Percentiles rank a stretch among this genome's conserved stretches.
Evolutionary conservation across 2,329 filamentous ascomycete genomes (phyloP).

Genomic region (Trichoderma brevicompactum): DNA sequence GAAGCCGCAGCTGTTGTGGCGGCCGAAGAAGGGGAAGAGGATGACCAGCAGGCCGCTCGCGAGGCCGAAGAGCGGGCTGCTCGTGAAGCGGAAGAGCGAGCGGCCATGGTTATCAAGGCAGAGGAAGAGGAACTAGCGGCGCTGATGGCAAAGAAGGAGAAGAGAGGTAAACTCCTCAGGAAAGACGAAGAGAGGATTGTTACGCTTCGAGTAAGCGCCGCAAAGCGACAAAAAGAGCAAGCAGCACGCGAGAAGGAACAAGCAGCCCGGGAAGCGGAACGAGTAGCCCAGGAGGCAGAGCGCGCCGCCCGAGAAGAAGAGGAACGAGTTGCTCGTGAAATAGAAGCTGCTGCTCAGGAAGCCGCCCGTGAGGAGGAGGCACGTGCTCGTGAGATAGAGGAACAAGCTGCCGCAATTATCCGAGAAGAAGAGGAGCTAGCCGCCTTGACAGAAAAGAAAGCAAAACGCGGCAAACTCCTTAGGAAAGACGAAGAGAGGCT

Average conservation of each 20-base stretch:
- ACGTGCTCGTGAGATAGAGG: constrained; percentile 30
- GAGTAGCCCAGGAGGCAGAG: constrained; percentile 29
- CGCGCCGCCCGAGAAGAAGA: constrained; percentile 21
- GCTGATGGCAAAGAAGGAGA: constrained; percentile 40
- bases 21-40: constrained; percentile 43
- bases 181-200: constrained; percentile 30
- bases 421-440: constrained; percentile 50
- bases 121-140: constrained; percentile 48
- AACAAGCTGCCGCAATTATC: constrained; percentile 29
- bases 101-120: constrained; percentile 37
- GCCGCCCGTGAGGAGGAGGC: constrained; percentile 31
- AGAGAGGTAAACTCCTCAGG: constrained; percentile 22
- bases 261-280: constrained; percentile 31
- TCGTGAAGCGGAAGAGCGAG: constrained; percentile 37
- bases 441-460: constrained; percentile 42
- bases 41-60: constrained; percentile 35
- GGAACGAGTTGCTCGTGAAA: constrained; percentile 31
- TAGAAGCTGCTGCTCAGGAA: constrained; percentile 29
- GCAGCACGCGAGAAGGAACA: constrained; percentile 17
- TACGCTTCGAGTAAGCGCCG: constrained; percentile 12
- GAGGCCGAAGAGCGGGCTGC: constrained; percentile 34
- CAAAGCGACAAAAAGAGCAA: constrained; percentile 23
- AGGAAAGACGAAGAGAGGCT: constrained; percentile 30
- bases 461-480: constrained; percentile 29
- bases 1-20: constrained; percentile 41